phyloP scores from a whole-genome alignment of 2,329 filamentous ascomycete species.

The Pseudogymnoascus sp. region DNA sequence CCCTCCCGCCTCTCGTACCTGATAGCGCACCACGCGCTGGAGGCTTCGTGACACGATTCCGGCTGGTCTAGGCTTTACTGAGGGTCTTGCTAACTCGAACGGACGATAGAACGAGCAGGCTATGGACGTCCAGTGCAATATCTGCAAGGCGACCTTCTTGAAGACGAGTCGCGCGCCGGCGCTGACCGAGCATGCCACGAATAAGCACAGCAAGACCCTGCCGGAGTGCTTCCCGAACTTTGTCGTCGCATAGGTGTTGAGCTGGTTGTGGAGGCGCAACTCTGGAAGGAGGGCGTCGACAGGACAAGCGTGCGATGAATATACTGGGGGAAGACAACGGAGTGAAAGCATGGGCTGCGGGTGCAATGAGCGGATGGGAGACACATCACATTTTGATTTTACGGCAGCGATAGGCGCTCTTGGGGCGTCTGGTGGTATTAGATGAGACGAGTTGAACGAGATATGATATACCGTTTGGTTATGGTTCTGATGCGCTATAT shows the following conservation, averaged over 20 bases:
- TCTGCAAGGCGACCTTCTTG: conserved; percentile 72
- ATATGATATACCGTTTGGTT: not conserved
- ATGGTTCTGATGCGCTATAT: not conserved
- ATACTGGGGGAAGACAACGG: not conserved
- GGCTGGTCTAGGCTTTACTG: not conserved
- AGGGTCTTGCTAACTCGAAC: not conserved
- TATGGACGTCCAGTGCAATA: conserved; percentile 66
- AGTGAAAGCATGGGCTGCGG: not conserved
- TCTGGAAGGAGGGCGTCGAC: not conserved
- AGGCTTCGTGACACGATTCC: not conserved
- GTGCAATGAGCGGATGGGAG: not conserved
- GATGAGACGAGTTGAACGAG: not conserved
- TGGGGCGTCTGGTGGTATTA: conserved; percentile 5
- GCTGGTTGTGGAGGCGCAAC: too few species aligned
- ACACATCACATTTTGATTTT: not conserved
- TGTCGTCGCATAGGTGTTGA: conserved; percentile 11
- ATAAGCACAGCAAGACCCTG: conserved; percentile 69
- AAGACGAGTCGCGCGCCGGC: conserved; percentile 67
- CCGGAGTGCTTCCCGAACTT: conserved; percentile 61
- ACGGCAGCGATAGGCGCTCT: conserved; percentile 7
- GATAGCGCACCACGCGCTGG: not conserved
- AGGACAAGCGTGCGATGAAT: not conserved
- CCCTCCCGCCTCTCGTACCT: not conserved
- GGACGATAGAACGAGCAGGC: conserved; percentile 56
- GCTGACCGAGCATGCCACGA: conserved; percentile 63